phyloP scores from a whole-genome alignment of 164 flowering plant species.

The grape (Vitis vinifera) region ASM3070453v1 NC_081809.1:18864501-18865000 shows the following conservation, averaged over 20 bases:
- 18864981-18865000: slow-evolving; percentile 76
- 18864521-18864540: too few species aligned
- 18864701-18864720: too few species aligned
- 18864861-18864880: too few species aligned
- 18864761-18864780: background rate
- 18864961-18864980: slow-evolving; percentile 70
- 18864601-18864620: background rate
- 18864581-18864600: background rate
- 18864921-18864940: slow-evolving; percentile 8
- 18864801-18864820: background rate
- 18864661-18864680: background rate
- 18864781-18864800: background rate
- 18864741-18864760: background rate
- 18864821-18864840: background rate
- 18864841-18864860: too few species aligned
- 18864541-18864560: background rate
- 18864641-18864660: background rate
- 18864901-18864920: too few species aligned
- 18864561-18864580: background rate
- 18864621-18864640: background rate
- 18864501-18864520: too few species aligned
- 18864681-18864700: too few species aligned
- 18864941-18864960: slow-evolving; percentile 92
- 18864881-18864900: too few species aligned
- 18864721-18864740: too few species aligned